Base-by-base conservation (phyloP, 139 green algal genomes). In the Chlamydomonas sphaeroides region DNA sequence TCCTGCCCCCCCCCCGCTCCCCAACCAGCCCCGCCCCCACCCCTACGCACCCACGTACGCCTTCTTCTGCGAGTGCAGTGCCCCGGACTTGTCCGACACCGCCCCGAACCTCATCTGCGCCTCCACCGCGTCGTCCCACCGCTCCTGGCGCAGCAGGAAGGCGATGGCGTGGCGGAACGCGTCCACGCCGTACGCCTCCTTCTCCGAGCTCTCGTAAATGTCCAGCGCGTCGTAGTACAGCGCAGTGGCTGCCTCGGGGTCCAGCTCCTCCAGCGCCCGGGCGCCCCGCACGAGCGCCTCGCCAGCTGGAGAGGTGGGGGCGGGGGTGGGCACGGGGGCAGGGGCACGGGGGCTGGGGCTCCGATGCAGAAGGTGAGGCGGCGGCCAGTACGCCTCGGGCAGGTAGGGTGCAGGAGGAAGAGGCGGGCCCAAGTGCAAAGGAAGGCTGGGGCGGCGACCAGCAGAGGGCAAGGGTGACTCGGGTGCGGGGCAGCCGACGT, bases 61-160 rank as follows among this genome's bases (percentile, higher is more conserved):
- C 59, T 92, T 94, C 75, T 68, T 85, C 74, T 95, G 90, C 33
- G 86, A 91, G 75, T 63, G 68, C 2, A n/a, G 45, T 0, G 82
- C 76, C 26, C 63, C 66, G 10, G 42, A 38, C 33, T 62, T 51
- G 15, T 94, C 89, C 63, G 88, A 95, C 0, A 90, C 81, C 1
- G 84, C 74, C 21, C 90, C 94, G 88, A 95, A 94, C 1, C 89
- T 86, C 86, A 96, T 84, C 33, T 91, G 85, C 67, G 92, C 65
- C 57, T 75, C 70, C 2, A 89, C 89, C 0, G 90, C 92, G 26
- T 95, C 92, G 2, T n/a, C 63, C 74, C 86, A 94, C 7, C 75
- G 57, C 48, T 84, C 65, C 41, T 38, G 59, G 39, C n/a, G 39
- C 30, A 80, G 20, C 33, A 85, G 41, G 74, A 87, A 68, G 28